phyloP scores from a whole-genome alignment of 2,329 filamentous ascomycete genomes.

The Pyrenochaeta sp. region DNA sequence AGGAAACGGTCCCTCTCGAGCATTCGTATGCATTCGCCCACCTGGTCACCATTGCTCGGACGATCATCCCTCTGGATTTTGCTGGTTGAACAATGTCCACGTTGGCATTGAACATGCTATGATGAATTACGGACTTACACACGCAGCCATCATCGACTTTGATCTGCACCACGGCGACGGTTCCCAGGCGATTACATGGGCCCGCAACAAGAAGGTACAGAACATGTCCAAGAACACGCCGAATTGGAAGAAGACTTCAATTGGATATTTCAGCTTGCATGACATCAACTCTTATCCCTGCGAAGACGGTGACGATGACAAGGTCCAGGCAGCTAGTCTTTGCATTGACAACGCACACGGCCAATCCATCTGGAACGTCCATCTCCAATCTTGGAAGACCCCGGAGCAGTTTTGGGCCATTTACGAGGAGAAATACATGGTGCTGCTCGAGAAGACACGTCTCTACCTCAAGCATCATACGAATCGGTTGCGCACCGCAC shows the following conservation, averaged over 20 bases:
- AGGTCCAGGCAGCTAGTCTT: constrained; percentile 90
- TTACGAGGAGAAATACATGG: constrained; percentile 79
- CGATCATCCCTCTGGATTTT: constrained; percentile 90
- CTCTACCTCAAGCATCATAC: constrained; percentile 78
- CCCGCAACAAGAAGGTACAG: constrained; percentile 77
- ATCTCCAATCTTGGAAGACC: constrained; percentile 85
- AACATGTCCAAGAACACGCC: constrained; percentile 73
- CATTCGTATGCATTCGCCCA: constrained; percentile 91
- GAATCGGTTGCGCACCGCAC: constrained; percentile 64
- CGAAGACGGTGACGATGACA: constrained; percentile 90
- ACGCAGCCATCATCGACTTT: constrained; percentile 73
- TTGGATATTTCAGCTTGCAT: constrained; percentile 96
- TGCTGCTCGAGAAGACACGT: constrained; percentile 82
- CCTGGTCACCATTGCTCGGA: constrained; percentile 96
- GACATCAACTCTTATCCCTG: constrained; percentile 99
- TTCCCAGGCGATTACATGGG: constrained; percentile 94
- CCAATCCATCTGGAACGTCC: constrained; percentile 95
- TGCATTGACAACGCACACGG: constrained; percentile 95
- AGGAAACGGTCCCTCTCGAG: constrained; percentile 69
- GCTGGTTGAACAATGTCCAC: constrained; percentile 98
- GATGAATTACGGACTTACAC: constrained; percentile 83
- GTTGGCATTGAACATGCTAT: constrained; percentile 93
- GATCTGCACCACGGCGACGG: constrained; percentile 62
- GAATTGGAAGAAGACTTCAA: constrained; percentile 80
- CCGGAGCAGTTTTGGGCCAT: constrained; percentile 86